phyloP scores from a whole-genome alignment of 2,329 filamentous ascomycete species.

The Parastagonospora nodorum region DNA sequence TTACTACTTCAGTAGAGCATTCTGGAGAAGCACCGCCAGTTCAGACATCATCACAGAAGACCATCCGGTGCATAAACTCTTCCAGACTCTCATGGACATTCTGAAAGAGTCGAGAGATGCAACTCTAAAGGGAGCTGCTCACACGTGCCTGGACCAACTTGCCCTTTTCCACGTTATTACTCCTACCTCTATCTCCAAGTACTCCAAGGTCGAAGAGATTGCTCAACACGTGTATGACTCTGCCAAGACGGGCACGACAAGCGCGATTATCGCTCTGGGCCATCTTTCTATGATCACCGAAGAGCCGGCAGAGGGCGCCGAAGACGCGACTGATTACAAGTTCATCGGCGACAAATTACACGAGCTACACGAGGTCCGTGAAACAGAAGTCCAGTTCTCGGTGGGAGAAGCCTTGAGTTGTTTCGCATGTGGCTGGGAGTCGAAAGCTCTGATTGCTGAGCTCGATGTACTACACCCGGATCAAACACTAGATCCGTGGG shows the following conservation, averaged over 20 bases:
- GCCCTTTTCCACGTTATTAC: constrained; percentile 63
- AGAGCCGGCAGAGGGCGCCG: constrained; percentile 40
- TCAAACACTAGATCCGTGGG: constrained; percentile 39
- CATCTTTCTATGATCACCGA: constrained; percentile 70
- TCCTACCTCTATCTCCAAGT: constrained; percentile 44
- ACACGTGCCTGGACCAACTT: constrained; percentile 65
- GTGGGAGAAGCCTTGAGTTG: constrained; percentile 87
- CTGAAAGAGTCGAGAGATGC: constrained; percentile 60
- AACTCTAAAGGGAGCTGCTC: constrained; percentile 62
- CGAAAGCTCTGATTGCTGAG: constrained; percentile 74
- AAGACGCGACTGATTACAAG: constrained; percentile 49
- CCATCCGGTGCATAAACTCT: constrained; percentile 48
- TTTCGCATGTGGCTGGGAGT: constrained; percentile 79
- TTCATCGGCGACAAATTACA: constrained; percentile 72
- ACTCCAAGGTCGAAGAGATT: constrained; percentile 53
- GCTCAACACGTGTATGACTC: constrained; percentile 67
- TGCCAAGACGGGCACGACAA: constrained; percentile 81
- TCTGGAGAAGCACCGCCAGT: constrained; percentile 53
- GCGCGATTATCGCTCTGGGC: constrained; percentile 80
- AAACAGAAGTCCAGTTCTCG: constrained; percentile 86
- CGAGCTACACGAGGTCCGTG: constrained; percentile 79
- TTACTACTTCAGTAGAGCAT: constrained; percentile 62
- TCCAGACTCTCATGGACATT: constrained; percentile 56
- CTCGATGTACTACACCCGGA: constrained; percentile 71
- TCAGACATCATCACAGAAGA: constrained; percentile 30